These are phyloP conservation scores for Agastache rugosa DNA, from an alignment of 257 asterid genomes.

Conservation along the genomic window DNA sequence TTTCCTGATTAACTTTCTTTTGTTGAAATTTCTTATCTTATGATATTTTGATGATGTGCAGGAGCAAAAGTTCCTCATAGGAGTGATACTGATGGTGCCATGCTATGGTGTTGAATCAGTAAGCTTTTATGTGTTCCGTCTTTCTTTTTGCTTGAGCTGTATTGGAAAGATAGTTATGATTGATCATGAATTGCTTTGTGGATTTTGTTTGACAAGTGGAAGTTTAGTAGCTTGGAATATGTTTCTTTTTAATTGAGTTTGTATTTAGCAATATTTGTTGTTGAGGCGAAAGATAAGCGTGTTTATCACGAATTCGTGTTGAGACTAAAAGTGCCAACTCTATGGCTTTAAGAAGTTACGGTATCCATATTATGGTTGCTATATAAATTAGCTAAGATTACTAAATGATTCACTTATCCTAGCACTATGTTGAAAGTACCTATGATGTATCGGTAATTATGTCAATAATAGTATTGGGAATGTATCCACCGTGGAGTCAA, in stretches of 20 bases:
- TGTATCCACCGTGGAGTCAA: background rate
- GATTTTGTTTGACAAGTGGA: slow-evolving; percentile 21
- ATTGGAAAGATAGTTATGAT: slow-evolving; percentile 18
- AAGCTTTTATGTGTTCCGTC: slow-evolving; percentile 34
- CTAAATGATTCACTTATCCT: background rate
- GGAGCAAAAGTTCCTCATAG: slow-evolving; percentile 97
- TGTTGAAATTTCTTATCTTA: background rate
- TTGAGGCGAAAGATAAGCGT: slow-evolving; percentile 12
- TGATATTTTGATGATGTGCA: slow-evolving; percentile 35
- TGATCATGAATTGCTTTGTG: slow-evolving; percentile 21
- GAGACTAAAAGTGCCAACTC: background rate
- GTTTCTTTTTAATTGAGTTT: background rate
- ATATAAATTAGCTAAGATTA: background rate
- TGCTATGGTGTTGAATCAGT: slow-evolving; percentile 93
- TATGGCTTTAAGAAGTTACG: slow-evolving; percentile 5
- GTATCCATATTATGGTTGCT: background rate
- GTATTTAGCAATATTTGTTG: slow-evolving; percentile 3
- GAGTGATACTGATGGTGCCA: slow-evolving; percentile 93
- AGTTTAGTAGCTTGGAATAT: background rate
- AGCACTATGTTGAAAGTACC: slow-evolving; percentile 5
- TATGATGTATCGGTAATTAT: background rate
- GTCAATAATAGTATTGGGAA: background rate
- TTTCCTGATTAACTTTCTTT: background rate
- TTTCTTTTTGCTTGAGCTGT: slow-evolving; percentile 25
- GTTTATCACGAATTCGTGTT: slow-evolving; percentile 8